A percentile compares a stretch with the other conserved stretches of the same genome.
Evolutionary conservation across 176 grass and related monocot genomes (phyloP).

Genomic region (Pharus latifolius): DNA sequence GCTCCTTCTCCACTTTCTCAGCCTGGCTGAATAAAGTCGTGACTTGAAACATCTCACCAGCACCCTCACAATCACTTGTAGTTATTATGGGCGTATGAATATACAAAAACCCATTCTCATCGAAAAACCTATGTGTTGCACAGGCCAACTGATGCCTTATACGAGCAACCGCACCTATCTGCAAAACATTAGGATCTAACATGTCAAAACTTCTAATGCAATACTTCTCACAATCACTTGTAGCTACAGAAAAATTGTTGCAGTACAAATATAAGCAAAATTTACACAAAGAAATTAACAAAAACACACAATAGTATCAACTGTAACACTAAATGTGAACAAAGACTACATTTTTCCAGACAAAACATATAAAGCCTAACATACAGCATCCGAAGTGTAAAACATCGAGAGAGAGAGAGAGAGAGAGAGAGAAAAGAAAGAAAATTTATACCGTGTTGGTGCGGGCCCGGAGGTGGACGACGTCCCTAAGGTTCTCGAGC

Average conservation of each 20-base stretch:
- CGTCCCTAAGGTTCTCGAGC: slow-evolving; percentile 73
- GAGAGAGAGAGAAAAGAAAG: too few relatives aligned
- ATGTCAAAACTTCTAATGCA: not conserved
- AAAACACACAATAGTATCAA: too few relatives aligned
- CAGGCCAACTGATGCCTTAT: slow-evolving; percentile 82
- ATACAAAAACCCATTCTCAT: slow-evolving; percentile 70
- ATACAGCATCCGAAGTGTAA: too few relatives aligned
- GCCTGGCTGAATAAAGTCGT: slow-evolving; percentile 72
- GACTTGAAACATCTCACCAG: slow-evolving; percentile 97
- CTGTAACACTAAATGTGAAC: too few relatives aligned
- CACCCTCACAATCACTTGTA: slow-evolving; percentile 89
- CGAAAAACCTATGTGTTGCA: slow-evolving; percentile 70
- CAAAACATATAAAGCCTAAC: too few relatives aligned
- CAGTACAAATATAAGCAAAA: too few relatives aligned
- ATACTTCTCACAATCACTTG: too few relatives aligned
- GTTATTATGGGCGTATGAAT: slow-evolving; percentile 93
- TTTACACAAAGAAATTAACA: too few relatives aligned
- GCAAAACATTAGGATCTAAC: slow-evolving; percentile 11
- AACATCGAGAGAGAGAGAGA: too few relatives aligned
- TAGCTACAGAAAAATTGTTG: too few relatives aligned
- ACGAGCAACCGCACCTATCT: slow-evolving; percentile 78
- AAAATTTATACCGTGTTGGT: slow-evolving; percentile 62
- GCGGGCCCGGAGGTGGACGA: slow-evolving; percentile 66
- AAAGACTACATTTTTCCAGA: too few relatives aligned
- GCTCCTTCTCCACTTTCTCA: slow-evolving; percentile 74